Evolutionary conservation across 1,284 basidiomycete species (phyloP), one percentile per base, ranked within the genome.

Genomic region (Marasmius tenuissimus): DNA sequence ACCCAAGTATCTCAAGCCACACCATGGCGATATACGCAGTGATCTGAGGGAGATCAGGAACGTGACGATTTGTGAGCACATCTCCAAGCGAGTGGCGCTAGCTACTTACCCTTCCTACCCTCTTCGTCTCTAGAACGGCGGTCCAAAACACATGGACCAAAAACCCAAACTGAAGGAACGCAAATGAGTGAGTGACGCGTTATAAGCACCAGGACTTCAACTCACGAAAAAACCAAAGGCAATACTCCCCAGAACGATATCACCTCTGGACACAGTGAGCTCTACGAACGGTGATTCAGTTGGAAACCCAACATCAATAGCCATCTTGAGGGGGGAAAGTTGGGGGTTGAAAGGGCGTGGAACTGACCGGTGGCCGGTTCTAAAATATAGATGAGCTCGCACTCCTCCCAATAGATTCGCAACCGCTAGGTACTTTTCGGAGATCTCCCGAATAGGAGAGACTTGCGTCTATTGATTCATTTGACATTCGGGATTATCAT

Each of bases 151-250:
- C 42, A 45, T 45, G 14, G 5, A 45, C 5, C 42, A 45, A 45
- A 5, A 45, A 45, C 42, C 42, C 34, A 16, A 10, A 27, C 45
- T 12, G 38, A 27, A 4, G 27, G 27, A 27, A 20, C 12, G 14
- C 38, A 6, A 1, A 14, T 11, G 4, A 14, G 49, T 42, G 35
- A 37, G 45, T 47, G 37, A 34, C 20, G 10, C 38, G 11, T 27
- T 14, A 14, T 14, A 45, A 45, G 18, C 14, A 14, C 14, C 2
- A 4, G 5, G 18, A 18, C 14, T 45, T 14, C 2, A 18, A 50
- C 57, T 35, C 20, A 58, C 57, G 35, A 58, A 58, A n/a, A 48
- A 58, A 4, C 57, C 57, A 11, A 58, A 50, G 16, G 47, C 57
- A 16, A 49, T 33, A 37, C 20, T 34, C 10, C 47, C 57, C 1